Base-by-base conservation (phyloP, 805 yeast species). In the Yamadazyma ubonensis region DNA sequence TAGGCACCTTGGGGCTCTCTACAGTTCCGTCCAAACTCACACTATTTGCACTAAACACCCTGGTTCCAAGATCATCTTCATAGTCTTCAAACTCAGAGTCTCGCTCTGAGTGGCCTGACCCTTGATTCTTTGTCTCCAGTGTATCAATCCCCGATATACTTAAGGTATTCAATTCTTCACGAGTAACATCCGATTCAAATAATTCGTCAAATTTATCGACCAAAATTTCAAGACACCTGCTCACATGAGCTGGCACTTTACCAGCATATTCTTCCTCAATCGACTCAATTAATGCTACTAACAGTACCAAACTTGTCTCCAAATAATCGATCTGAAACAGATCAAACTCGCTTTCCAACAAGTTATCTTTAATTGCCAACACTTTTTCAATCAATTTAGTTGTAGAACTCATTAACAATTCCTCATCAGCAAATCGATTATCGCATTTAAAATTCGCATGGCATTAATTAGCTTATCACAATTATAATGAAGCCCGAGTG, bases 251-350 rank as follows among this genome's bases (percentile, higher is more conserved):
- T 4, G 35, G 17, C 12, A 32, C n/a, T 11, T 16, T 15, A 3
- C 23, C 20, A 7, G 11, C 15, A 3, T 33, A 7, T 9, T 25
- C 15, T 11, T 8, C 14, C 15, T 22, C 32, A 12, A 38, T 8
- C 4, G 36, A 17, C 21, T 25, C 30, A 2, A 44, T 38, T 14
- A 47, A 20, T 8, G 42, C 22, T 11, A 11, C 23, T n/a, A 47
- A 28, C 9, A 43, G 30, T 4, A 34, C 33, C 6, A 47, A 23
- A 25, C 42, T 29, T 7, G 29, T 27, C 12, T 29, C 32, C 11
- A 47, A 15, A 29, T 37, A 39, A 18, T 44, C 46, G 21, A 40
- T 41, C 29, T 47, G 50, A 25, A 30, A 41, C 22, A 34, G 42
- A 5, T 19, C 11, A 12, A 36, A 31, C 16, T n/a, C 19, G 6